Conservation (phyloP, 2,329 filamentous ascomycete species). For the Plectosphaerella sp. region DNA sequence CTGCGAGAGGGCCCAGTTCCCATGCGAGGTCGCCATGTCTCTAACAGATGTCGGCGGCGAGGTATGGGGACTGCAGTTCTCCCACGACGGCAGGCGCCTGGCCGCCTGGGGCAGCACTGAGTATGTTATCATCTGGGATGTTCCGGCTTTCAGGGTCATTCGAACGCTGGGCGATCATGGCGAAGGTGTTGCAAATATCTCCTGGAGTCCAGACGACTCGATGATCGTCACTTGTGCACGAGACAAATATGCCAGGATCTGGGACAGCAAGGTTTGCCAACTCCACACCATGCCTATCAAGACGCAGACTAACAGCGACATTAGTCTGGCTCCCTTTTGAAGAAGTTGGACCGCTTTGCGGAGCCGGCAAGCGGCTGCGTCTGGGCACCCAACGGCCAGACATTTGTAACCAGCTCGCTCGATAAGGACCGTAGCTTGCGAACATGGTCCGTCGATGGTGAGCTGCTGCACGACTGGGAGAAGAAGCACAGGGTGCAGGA, state of each 20-base stretch:
- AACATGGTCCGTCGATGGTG: constrained; percentile 64
- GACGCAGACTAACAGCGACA: background rate
- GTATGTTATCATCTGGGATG: constrained; percentile 78
- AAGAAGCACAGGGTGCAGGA: constrained; percentile 76
- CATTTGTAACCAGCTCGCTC: constrained; percentile 76
- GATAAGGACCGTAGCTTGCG: constrained; percentile 63
- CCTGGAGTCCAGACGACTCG: constrained; percentile 89
- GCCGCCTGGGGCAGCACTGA: constrained; percentile 78
- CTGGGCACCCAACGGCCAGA: constrained; percentile 76
- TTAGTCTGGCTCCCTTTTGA: constrained; percentile 60
- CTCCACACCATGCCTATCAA: background rate
- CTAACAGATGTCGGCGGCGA: constrained; percentile 73
- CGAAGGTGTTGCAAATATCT: constrained; percentile 69
- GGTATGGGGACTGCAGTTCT: constrained; percentile 90
- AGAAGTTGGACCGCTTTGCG: constrained; percentile 64
- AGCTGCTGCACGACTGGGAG: constrained; percentile 61
- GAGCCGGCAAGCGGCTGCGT: constrained; percentile 84
- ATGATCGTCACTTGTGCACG: constrained; percentile 80
- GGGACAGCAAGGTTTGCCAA: constrained; percentile 61
- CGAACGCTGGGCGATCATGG: constrained; percentile 62
- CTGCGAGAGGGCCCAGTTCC: constrained; percentile 78
- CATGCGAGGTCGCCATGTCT: constrained; percentile 65
- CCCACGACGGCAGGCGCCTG: constrained; percentile 76
- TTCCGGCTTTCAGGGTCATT: constrained; percentile 61
- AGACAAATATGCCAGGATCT: constrained; percentile 70